Evolutionary conservation across 345 rosid species (phyloP).

Genomic region (Eucalyptus urophylla): DNA sequence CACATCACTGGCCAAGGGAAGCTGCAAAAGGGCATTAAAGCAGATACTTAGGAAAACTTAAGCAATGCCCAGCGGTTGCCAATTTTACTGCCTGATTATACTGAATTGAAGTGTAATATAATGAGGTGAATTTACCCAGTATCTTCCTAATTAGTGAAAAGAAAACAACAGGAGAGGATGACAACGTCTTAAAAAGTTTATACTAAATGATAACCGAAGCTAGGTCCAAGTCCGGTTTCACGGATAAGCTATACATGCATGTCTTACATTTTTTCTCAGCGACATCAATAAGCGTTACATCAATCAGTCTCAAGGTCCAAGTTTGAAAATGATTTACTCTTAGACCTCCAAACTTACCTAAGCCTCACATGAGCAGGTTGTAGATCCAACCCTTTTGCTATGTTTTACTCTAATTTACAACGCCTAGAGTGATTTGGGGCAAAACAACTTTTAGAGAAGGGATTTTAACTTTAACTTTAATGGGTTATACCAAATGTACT

Average conservation of each 20-base stretch:
- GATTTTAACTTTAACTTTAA: neutral
- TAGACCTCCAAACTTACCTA: neutral
- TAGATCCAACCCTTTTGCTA: neutral
- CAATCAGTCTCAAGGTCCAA: neutral
- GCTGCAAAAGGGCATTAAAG: constrained; percentile 28
- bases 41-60: neutral
- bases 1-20: constrained; percentile 54
- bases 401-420: neutral
- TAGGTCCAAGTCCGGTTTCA: neutral
- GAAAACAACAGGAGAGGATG: neutral
- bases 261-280: neutral
- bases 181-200: neutral
- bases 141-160: too few species aligned
- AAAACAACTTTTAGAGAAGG: neutral
- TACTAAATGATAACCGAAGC: neutral
- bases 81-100: neutral
- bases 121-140: neutral
- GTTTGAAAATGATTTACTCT: neutral
- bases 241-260: neutral
- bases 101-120: neutral
- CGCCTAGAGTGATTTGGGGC: neutral
- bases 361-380: neutral
- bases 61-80: neutral
- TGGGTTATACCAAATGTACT: neutral
- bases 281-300: neutral